Base-by-base conservation (phyloP, 805 yeast genomes). In the Deakozyma indianensis region DNA sequence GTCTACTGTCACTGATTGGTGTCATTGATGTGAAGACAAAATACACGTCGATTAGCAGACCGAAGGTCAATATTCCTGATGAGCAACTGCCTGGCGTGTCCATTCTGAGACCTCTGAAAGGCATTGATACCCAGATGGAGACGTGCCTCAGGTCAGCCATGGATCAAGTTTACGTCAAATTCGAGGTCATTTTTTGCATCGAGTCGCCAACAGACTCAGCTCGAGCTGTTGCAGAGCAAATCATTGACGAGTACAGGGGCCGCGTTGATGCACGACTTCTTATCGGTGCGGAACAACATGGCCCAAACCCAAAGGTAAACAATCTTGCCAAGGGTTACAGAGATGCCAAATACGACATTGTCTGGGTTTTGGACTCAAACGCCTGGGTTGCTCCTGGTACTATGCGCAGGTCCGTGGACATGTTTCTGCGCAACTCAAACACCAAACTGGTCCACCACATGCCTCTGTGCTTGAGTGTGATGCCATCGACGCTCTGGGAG, bases 221-320 rank as follows among this genome's bases (percentile, higher is more conserved):
- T 1, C 65, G 83, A 4, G 73, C 77, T 0, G 65, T 81, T 2
- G 78, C 78, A 7, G 49, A 69, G 29, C 53, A 55, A 5, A 61
- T 86, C 16, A 65, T 81, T 4, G 52, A 54, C 1, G 70, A 68
- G 48, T 76, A 78, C 57, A 78, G 83, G 0, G 57, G 68, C 2
- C 9, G 5, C 5, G 65, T 78, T 3, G 77, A 81, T 53, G 72
- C 85, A 20, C 68, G 68, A 49, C 63, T 86, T 3, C 56, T 84
- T 49, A 60, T 80, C 1, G 81, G 77, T 41, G 62, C 65, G 18
- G 62, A 53, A 3, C 48, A 50, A 51, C 80, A 66, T 54, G 95
- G 95, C 1, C 92, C 94, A 3, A 86, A 86, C 55, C 96, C 96
- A 4, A 86, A 86, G 61, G 83, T 86, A 46, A 84, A 85, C 62